phyloP scores from a whole-genome alignment of 495 filamentous ascomycete species.

The Saxophila tyrrhenica region DNA sequence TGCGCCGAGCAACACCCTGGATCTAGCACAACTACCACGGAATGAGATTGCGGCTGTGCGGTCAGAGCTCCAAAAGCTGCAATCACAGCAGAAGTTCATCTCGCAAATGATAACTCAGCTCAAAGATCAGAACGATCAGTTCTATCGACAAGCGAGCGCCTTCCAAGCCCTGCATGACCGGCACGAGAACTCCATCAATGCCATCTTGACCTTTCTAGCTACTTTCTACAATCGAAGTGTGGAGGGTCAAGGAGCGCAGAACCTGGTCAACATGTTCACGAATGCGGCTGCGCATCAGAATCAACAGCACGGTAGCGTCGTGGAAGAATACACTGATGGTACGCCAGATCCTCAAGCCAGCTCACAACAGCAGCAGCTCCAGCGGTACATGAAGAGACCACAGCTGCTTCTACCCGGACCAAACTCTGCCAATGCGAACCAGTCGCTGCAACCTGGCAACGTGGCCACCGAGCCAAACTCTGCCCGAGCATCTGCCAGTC shows the following conservation, averaged over 20 bases:
- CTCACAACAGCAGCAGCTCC: slow-evolving; percentile 19
- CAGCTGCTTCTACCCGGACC: slow-evolving; percentile 25
- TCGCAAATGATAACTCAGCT: slow-evolving; percentile 65
- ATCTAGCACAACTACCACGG: slow-evolving; percentile 45
- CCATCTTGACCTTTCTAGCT: slow-evolving; percentile 90
- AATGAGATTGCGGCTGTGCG: slow-evolving; percentile 69
- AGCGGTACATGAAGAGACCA: slow-evolving; percentile 19
- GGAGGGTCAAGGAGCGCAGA: slow-evolving; percentile 38
- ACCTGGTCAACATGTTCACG: slow-evolving; percentile 31
- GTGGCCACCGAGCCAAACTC: slow-evolving; percentile 17
- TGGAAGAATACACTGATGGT: slow-evolving; percentile 28
- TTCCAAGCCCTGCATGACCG: slow-evolving; percentile 89
- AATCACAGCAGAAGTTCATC: slow-evolving; percentile 75
- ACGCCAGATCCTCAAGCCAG: slow-evolving; percentile 11
- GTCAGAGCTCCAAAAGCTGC: slow-evolving; percentile 65
- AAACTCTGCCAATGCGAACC: background rate
- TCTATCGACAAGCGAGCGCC: slow-evolving; percentile 77
- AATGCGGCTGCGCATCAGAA: slow-evolving; percentile 28
- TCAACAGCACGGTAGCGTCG: slow-evolving; percentile 28
- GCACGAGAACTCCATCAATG: slow-evolving; percentile 96
- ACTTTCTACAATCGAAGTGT: slow-evolving; percentile 84
- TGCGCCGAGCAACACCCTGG: slow-evolving; percentile 13
- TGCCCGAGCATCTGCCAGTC: slow-evolving; percentile 16
- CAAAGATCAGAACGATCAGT: slow-evolving; percentile 71
- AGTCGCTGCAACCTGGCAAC: slow-evolving; percentile 6